phyloP scores from a whole-genome alignment of 345 rosid genomes.

The Erysimum cheiranthoides region DNA sequence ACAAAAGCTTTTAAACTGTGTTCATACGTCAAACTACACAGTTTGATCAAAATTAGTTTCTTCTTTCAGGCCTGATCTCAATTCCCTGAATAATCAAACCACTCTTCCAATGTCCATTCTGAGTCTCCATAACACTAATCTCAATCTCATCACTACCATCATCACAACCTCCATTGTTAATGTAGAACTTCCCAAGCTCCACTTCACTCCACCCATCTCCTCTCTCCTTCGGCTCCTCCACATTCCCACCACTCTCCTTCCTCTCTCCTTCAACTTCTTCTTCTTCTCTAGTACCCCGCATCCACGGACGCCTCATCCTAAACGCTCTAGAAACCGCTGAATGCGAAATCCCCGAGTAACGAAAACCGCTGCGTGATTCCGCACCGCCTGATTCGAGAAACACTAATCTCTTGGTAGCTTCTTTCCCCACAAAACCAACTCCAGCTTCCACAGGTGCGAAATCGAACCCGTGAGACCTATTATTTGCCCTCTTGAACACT shows the following conservation, averaged over 20 bases:
- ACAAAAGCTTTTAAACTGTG: not conserved
- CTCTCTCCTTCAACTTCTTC: slow-evolving; percentile 28
- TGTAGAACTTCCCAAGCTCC: slow-evolving; percentile 57
- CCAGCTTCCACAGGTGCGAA: slow-evolving; percentile 47
- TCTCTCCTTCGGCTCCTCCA: slow-evolving; percentile 53
- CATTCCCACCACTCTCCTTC: slow-evolving; percentile 9
- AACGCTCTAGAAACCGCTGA: slow-evolving; percentile 35
- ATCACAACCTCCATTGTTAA: slow-evolving; percentile 12
- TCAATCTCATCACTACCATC: slow-evolving; percentile 54
- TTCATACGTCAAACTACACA: not conserved
- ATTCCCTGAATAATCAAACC: slow-evolving; percentile 66
- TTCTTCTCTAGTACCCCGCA: slow-evolving; percentile 10
- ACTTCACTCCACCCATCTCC: slow-evolving; percentile 74
- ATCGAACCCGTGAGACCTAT: slow-evolving; percentile 50
- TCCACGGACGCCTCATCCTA: slow-evolving; percentile 39
- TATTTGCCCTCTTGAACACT: slow-evolving; percentile 45
- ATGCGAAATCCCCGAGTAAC: slow-evolving; percentile 14
- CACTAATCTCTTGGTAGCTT: slow-evolving; percentile 23
- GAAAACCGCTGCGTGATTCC: slow-evolving; percentile 7
- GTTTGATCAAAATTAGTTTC: not conserved
- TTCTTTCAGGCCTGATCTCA: slow-evolving; percentile 61
- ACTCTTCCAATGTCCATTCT: slow-evolving; percentile 57
- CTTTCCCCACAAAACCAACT: slow-evolving; percentile 50
- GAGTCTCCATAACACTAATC: slow-evolving; percentile 52
- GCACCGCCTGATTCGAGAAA: not conserved